Base-by-base conservation (phyloP, 257 asterid genomes). In the Leonotis leonurus region DNA sequence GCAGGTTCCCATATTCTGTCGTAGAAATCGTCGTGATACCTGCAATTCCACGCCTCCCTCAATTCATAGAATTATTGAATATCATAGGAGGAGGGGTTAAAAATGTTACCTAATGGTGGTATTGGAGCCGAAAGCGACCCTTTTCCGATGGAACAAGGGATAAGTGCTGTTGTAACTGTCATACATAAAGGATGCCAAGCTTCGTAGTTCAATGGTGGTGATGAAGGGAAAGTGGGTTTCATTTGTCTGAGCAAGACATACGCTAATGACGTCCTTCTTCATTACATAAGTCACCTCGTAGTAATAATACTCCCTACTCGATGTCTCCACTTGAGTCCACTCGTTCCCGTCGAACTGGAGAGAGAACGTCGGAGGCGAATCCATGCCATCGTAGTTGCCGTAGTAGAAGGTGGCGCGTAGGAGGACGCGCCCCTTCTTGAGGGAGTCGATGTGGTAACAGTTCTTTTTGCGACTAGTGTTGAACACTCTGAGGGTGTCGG, bases 291-390 rank as follows among this genome's bases (percentile, higher is more conserved):
- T 60, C 32, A 68, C 79, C 76, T 87, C 95, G n/a, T 78, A 45
- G 3, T 32, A 5, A 69, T 71, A 22, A 18, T 30, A 30, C 36
- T 30, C 36, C 36, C 8, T 30, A 9, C 40, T 50, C 50, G 54
- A 50, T 1, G 88, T 76, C 60, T 50, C 46, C 1, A 87, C 90
- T 0, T 7, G 0, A 18, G 13, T 37, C 94, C 92, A 86, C 4
- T 26, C 7, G 22, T 84, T 84, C 50, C 90, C 95, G n/a, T 82
- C 90, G 20, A 76, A 80, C 10, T 68, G 83, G 50, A 87, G 90
- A 35, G 81, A 75, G 17, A 87, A 87, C 3, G 78, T 35, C 0
- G 95, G 95, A 26, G 94, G 88, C 18, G 73, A 32, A 0, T 80
- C 73, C 62, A 61, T 82, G 1, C 53, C 50, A 43, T 80, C 93